Conservation (phyloP, 805 yeast species). For the Saturnispora hagleri region DNA sequence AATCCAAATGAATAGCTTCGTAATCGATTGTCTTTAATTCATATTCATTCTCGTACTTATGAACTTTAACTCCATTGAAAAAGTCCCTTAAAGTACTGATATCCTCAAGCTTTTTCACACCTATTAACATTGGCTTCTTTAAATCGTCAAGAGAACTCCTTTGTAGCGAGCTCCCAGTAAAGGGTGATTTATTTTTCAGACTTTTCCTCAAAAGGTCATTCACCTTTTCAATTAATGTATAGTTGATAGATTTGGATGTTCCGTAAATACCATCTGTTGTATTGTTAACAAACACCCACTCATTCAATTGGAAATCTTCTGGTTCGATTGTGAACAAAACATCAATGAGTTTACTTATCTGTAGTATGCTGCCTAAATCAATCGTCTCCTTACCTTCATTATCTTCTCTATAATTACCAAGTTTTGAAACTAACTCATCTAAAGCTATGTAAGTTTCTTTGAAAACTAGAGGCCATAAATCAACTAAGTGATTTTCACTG, state of each 20-base stretch:
- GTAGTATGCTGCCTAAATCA: conserved; percentile 37
- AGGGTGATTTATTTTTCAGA: neutral
- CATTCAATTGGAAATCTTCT: conserved; percentile 69
- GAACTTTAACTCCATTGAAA: conserved; percentile 55
- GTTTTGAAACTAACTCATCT: conserved; percentile 24
- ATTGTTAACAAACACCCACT: conserved; percentile 81
- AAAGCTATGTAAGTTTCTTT: conserved; percentile 52
- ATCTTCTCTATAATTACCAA: conserved; percentile 3
- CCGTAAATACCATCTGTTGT: conserved; percentile 29
- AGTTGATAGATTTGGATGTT: conserved; percentile 12
- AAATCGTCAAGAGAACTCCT: conserved; percentile 1
- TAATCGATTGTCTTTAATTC: conserved; percentile 36
- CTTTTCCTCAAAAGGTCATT: conserved; percentile 14
- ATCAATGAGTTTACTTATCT: conserved; percentile 74
- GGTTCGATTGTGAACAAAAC: conserved; percentile 53
- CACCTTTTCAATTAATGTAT: conserved; percentile 30
- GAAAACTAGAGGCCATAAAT: conserved; percentile 61
- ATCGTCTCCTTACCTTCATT: conserved; percentile 15
- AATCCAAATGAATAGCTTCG: conserved; percentile 44
- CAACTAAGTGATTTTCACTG: conserved; percentile 52
- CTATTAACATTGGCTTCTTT: conserved; percentile 38
- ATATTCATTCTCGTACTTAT: conserved; percentile 58
- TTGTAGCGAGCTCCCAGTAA: neutral
- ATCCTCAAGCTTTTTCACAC: conserved; percentile 31
- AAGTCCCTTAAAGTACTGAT: conserved; percentile 48